Conservation (phyloP, 2,329 filamentous ascomycete species). For the Hymenoscyphus albidus region DNA sequence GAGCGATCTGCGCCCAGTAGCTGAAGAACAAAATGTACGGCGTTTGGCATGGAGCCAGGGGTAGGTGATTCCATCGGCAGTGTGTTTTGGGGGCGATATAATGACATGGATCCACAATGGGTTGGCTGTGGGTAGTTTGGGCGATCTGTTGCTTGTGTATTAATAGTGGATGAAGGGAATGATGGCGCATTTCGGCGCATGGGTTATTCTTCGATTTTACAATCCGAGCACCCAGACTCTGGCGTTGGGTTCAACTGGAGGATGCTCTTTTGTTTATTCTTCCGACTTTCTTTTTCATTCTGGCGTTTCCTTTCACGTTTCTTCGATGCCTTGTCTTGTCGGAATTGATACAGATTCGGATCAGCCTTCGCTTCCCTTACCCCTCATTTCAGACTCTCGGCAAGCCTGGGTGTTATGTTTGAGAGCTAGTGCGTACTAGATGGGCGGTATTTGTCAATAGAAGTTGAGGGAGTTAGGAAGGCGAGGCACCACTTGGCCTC, state of each 20-base stretch:
- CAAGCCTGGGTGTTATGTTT: background rate
- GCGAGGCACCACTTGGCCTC: background rate
- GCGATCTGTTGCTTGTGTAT: background rate
- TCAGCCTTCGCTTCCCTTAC: background rate
- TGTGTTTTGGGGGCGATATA: background rate
- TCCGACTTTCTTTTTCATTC: background rate
- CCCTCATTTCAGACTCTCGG: background rate
- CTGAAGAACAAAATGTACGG: background rate
- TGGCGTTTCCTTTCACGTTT: background rate
- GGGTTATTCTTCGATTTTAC: background rate
- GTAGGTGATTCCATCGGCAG: background rate
- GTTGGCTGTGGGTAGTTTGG: background rate
- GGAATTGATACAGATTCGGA: background rate
- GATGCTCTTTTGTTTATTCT: constrained; percentile 1
- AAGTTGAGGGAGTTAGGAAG: background rate
- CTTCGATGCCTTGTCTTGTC: background rate
- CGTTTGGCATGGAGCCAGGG: background rate
- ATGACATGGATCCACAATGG: constrained; percentile 1
- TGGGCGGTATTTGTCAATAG: background rate
- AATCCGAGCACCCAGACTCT: background rate
- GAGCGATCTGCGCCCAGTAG: background rate
- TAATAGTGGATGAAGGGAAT: background rate
- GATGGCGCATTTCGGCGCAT: background rate
- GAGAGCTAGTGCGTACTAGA: background rate
- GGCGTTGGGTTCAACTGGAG: background rate